A percentile compares a stretch with the other conserved stretches of the same genome.
These are phyloP conservation scores for Collybia sordida DNA, from an alignment of 768 basidiomycete species.

Conservation along the genomic window DNA sequence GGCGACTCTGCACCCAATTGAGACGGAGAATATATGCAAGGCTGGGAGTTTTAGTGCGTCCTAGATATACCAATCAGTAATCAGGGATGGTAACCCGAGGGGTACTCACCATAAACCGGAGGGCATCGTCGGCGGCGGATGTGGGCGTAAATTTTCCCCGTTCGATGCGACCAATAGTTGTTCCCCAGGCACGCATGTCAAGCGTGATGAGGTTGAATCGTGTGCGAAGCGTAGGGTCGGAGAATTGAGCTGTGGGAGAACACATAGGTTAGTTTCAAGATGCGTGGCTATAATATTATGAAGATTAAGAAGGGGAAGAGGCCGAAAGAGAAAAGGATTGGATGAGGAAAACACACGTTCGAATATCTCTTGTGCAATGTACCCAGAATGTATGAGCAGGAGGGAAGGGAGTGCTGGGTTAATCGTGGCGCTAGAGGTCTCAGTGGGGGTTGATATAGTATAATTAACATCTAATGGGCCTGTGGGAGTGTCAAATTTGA, in stretches of 20 bases:
- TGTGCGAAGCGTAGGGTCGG: constrained; percentile 31
- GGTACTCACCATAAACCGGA: constrained; percentile 29
- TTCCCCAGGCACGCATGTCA: constrained; percentile 32
- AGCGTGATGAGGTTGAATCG: constrained; percentile 34
- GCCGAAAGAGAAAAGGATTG: neutral
- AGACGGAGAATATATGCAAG: constrained; percentile 35
- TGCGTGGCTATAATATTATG: too few species aligned
- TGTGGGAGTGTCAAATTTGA: constrained; percentile 26
- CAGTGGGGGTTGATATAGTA: constrained; percentile 35
- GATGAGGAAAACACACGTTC: constrained; percentile 25
- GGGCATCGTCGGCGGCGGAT: constrained; percentile 30
- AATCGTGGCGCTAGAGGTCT: constrained; percentile 24
- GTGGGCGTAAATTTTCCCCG: constrained; percentile 23
- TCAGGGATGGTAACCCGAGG: neutral
- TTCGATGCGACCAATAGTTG: constrained; percentile 27
- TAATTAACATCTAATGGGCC: constrained; percentile 32
- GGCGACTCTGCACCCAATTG: constrained; percentile 31
- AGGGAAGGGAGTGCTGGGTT: constrained; percentile 33
- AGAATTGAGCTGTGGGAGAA: constrained; percentile 28
- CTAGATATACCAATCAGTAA: constrained; percentile 13
- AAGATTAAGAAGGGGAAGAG: too few species aligned
- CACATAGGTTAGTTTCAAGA: too few species aligned
- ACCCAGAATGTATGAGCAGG: constrained; percentile 37
- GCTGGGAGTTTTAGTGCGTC: constrained; percentile 30
- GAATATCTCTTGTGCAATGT: constrained; percentile 30